phyloP scores from a whole-genome alignment of 805 yeast genomes.

The Kuraishia hungarica region DNA sequence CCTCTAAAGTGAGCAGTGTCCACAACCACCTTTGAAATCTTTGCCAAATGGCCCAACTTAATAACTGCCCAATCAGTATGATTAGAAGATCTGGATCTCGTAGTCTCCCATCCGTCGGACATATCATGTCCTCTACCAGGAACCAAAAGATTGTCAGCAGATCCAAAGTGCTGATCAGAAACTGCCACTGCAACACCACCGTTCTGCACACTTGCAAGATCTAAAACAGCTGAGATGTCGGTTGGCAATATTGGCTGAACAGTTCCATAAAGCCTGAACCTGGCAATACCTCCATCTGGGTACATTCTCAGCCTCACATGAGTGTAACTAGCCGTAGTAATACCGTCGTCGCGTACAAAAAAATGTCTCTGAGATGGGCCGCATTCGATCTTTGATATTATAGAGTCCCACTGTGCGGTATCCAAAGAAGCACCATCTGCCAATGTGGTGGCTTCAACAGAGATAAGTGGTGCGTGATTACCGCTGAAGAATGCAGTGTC shows the following conservation, averaged over 20 bases:
- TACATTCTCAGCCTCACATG: constrained; percentile 84
- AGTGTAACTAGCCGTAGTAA: constrained; percentile 60
- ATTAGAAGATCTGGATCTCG: constrained; percentile 72
- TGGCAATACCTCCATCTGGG: constrained; percentile 97
- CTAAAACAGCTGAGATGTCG: constrained; percentile 39
- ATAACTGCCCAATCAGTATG: constrained; percentile 92
- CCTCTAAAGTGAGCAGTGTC: constrained; percentile 96
- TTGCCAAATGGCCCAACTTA: constrained; percentile 61
- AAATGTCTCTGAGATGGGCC: constrained; percentile 87
- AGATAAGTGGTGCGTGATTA: constrained; percentile 85
- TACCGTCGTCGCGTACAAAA: constrained; percentile 44
- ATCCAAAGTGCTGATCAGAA: constrained; percentile 92
- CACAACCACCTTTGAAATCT: constrained; percentile 51
- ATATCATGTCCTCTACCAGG: constrained; percentile 95
- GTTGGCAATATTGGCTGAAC: constrained; percentile 65
- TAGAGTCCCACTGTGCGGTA: constrained; percentile 53
- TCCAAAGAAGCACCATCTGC: constrained; percentile 24
- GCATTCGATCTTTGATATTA: constrained; percentile 69
- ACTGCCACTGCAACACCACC: constrained; percentile 84
- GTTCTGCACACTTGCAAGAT: constrained; percentile 71
- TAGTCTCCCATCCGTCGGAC: constrained; percentile 99
- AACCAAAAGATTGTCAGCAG: constrained; percentile 78
- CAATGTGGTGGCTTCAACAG: constrained; percentile 62
- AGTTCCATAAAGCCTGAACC: constrained; percentile 82
- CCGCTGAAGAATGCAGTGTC: constrained; percentile 95